These are phyloP conservation scores for Gossypium stocksii DNA, from an alignment of 345 rosid species.

Conservation along the genomic window DNA sequence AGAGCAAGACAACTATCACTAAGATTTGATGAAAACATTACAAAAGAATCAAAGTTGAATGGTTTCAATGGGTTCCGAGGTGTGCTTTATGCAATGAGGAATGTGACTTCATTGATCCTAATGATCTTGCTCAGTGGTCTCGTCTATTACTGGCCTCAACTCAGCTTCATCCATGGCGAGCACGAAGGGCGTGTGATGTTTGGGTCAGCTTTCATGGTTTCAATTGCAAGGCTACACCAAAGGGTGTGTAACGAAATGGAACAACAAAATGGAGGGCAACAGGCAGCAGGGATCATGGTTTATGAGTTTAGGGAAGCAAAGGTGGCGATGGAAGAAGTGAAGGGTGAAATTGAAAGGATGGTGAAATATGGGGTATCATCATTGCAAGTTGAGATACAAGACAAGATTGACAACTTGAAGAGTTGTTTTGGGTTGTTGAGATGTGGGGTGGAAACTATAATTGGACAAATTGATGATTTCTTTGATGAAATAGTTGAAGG, in stretches of 20 bases:
- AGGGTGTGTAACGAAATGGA: slow-evolving; percentile 53
- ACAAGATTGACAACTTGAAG: slow-evolving; percentile 50
- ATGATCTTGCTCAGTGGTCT: slow-evolving; percentile 56
- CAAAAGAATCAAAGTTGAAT: slow-evolving; percentile 44
- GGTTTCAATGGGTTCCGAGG: slow-evolving; percentile 80
- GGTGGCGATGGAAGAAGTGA: slow-evolving; percentile 60
- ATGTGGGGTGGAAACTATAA: slow-evolving; percentile 59
- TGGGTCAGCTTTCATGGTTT: slow-evolving; percentile 51
- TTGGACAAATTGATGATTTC: slow-evolving; percentile 80
- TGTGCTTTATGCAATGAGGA: slow-evolving; percentile 70
- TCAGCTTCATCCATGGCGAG: slow-evolving; percentile 26
- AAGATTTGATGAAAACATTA: slow-evolving; percentile 22
- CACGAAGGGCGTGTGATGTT: slow-evolving; percentile 20
- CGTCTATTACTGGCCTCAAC: slow-evolving; percentile 46
- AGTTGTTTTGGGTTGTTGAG: slow-evolving; percentile 58
- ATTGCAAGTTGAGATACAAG: slow-evolving; percentile 35
- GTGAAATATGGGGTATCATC: slow-evolving; percentile 22
- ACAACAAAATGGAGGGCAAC: slow-evolving; percentile 39
- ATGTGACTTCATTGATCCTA: slow-evolving; percentile 57
- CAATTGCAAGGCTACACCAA: slow-evolving; percentile 49
- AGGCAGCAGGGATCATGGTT: slow-evolving; percentile 43
- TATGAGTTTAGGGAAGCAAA: slow-evolving; percentile 56
- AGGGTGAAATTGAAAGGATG: slow-evolving; percentile 45
- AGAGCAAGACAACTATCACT: slow-evolving; percentile 30
- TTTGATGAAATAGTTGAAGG: slow-evolving; percentile 89